These are phyloP conservation scores for Fusarium beomiforme DNA, from an alignment of 2,329 filamentous ascomycete species.

Conservation along the genomic window DNA sequence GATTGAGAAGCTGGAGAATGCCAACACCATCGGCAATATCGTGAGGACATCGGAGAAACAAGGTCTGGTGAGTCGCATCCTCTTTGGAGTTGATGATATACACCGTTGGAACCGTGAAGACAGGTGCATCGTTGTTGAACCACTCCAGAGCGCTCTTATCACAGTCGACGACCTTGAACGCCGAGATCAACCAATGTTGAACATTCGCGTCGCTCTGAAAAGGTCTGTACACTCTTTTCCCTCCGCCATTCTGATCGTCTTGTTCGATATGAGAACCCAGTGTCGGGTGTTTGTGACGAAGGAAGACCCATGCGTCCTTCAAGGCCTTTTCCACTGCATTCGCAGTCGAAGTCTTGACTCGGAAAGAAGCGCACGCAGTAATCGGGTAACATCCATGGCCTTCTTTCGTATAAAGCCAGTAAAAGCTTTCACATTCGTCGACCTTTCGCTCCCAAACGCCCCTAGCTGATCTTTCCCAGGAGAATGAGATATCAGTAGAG, in stretches of 20 bases:
- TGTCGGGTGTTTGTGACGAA: background rate
- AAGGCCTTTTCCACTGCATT: background rate
- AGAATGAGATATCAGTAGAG: fast-evolving
- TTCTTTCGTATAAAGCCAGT: background rate
- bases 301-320: background rate
- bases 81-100: background rate
- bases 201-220: background rate
- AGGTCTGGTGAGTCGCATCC: background rate
- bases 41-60: background rate
- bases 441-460: background rate
- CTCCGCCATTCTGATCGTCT: fast-evolving
- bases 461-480: background rate
- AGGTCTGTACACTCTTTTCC: background rate
- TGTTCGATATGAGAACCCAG: background rate
- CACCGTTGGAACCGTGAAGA: background rate
- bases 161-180: background rate
- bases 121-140: background rate
- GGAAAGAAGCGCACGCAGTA: background rate
- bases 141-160: background rate
- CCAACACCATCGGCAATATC: background rate
- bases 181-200: background rate
- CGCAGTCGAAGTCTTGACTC: fast-evolving
- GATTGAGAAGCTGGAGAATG: background rate
- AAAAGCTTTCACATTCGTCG: constrained; percentile 1
- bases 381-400: background rate